Conservation (phyloP, 768 basidiomycete genomes). For the Pisolithus orientalis region DNA sequence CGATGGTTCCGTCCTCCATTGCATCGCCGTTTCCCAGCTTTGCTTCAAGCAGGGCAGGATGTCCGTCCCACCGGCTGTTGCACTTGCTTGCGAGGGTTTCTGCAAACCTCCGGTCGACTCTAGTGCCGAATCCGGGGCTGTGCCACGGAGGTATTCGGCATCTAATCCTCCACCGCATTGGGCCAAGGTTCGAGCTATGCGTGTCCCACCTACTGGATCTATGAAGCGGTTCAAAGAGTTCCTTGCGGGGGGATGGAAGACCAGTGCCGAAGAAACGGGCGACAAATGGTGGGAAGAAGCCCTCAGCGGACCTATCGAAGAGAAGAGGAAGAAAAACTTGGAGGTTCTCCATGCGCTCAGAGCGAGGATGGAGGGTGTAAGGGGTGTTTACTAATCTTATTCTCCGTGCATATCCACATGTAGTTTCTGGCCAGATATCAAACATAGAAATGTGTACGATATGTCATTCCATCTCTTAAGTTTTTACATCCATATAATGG, state of each 20-base stretch:
- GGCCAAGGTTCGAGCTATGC: constrained; percentile 18
- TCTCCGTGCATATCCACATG: too few species aligned
- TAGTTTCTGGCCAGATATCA: too few species aligned
- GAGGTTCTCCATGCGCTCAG: constrained; percentile 16
- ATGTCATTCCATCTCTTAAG: too few species aligned
- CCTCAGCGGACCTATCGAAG: constrained; percentile 43
- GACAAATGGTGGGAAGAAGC: constrained; percentile 69
- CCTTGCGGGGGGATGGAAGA: constrained; percentile 54
- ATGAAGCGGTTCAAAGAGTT: constrained; percentile 31
- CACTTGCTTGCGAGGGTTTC: constrained; percentile 57
- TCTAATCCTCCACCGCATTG: constrained; percentile 24
- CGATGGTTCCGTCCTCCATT: constrained; percentile 56
- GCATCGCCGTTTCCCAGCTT: constrained; percentile 53
- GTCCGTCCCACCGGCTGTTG: constrained; percentile 64
- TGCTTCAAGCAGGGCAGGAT: constrained; percentile 71
- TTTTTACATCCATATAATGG: too few species aligned
- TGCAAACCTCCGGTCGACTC: constrained; percentile 12
- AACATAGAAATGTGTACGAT: too few species aligned
- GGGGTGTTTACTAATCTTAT: constrained; percentile 5
- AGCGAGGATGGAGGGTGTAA: constrained; percentile 16
- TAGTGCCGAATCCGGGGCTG: not conserved
- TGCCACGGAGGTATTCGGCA: constrained; percentile 27
- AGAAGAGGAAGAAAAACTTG: constrained; percentile 23
- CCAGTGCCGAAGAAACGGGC: constrained; percentile 6
- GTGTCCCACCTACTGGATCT: constrained; percentile 16